Evolutionary conservation across 2,329 filamentous ascomycete genomes (phyloP).

Genomic region (Diplodia seriata): DNA sequence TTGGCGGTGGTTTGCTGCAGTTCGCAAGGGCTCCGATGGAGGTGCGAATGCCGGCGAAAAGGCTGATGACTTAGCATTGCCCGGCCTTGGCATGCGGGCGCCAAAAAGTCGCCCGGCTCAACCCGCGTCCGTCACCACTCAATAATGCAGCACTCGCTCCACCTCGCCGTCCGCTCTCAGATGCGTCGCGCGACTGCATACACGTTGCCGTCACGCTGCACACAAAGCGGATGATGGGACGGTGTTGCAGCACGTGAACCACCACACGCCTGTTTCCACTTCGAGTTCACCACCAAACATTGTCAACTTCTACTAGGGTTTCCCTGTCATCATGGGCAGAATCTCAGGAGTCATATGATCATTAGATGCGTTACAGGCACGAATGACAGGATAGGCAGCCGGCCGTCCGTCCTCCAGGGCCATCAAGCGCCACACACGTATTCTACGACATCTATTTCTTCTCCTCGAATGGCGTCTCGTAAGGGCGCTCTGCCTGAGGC

Average conservation of each 20-base stretch:
- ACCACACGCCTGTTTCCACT: background rate
- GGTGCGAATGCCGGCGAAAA: conserved; percentile 33
- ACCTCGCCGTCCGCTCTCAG: background rate
- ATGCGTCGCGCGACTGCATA: background rate
- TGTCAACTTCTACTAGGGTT: background rate
- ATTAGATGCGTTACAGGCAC: conserved; percentile 7
- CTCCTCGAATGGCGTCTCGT: conserved; percentile 64
- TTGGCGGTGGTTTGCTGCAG: conserved; percentile 26
- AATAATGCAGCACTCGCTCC: background rate
- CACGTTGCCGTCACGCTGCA: background rate
- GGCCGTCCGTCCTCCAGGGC: background rate
- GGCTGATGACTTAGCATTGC: conserved; percentile 32
- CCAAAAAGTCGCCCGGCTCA: background rate
- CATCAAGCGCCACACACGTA: too few species aligned
- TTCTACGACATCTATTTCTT: conserved; percentile 4
- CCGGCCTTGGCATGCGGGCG: conserved; percentile 23
- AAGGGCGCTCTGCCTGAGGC: conserved; percentile 79
- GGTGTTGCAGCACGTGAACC: background rate
- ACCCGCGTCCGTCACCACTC: background rate
- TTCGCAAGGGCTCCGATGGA: conserved; percentile 24
- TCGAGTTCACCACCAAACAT: background rate
- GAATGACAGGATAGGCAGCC: background rate
- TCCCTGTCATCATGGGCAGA: background rate
- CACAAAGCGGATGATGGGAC: background rate
- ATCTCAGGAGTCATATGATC: background rate